Evolutionary conservation across 257 asterid species (phyloP).

Genomic region (Anisodus tanguticus): DNA sequence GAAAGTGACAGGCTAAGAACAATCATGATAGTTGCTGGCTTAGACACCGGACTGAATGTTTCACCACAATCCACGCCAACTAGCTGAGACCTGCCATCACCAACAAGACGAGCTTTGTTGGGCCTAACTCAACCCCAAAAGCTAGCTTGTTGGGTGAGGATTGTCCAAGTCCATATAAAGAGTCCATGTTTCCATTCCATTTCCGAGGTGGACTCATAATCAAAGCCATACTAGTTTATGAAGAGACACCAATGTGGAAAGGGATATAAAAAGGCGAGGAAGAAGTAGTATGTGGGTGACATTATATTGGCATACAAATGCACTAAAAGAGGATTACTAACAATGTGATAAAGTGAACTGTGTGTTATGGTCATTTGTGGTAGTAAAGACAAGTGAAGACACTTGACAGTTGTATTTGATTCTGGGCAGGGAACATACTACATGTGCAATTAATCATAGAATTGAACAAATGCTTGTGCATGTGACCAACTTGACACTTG

Average conservation of each 20-base stretch:
- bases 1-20: no score
- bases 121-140: no score
- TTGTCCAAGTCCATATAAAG: no score
- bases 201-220: no score
- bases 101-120: no score
- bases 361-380: slow-evolving; percentile 46
- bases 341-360: neutral
- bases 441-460: slow-evolving; percentile 72
- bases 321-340: neutral
- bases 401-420: slow-evolving; percentile 67
- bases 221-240: neutral
- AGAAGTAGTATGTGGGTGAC: slow-evolving; percentile 25
- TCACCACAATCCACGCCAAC: no score
- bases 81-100: no score
- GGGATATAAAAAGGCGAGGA: slow-evolving; percentile 35
- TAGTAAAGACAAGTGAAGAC: slow-evolving; percentile 49
- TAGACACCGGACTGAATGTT: no score
- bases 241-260: slow-evolving; percentile 30
- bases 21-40: no score
- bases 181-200: no score
- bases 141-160: no score
- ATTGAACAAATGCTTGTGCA: slow-evolving; percentile 35
- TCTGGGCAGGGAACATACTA: slow-evolving; percentile 62
- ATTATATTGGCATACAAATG: slow-evolving; percentile 27
- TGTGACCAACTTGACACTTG: slow-evolving; percentile 33